Base-by-base conservation (phyloP, 768 basidiomycete genomes). In the Mycena kentingensis region DNA sequence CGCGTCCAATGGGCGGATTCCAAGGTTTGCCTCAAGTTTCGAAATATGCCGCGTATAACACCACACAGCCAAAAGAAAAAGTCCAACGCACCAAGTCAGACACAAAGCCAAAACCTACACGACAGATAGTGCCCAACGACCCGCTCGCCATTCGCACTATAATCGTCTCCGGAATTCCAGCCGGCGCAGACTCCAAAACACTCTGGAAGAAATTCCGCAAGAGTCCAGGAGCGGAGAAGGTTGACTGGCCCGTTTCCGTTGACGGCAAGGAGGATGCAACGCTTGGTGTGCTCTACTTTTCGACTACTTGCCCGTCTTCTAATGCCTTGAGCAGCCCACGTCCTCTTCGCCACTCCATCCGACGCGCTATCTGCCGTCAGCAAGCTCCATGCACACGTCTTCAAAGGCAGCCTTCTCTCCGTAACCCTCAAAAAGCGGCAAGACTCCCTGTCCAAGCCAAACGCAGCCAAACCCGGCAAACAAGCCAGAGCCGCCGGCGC, bases 141-240 rank as follows among this genome's bases (percentile, higher is more conserved):
- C 88, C 88, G 5, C 72, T 85, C n/a, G 90, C 93, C 3, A 90
- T 93, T 39, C 82, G 90, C 34, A 95, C 93, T 0, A 74, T 90
- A 22, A 77, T 89, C 10, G 73, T 92, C 10, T 82, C 87, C n/a
- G 88, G 88, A n/a, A 70, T 91, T 7, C 85, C 90, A 0, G 31
- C 75, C 1, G 68, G 74, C 1, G 70, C 88, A 6, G 84, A 88
- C 63, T 75, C 85, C 1, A 87, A 88, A 61, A 62, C 69, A 0
- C 70, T 93, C 0, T 93, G 90, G 90, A 93, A 95, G 69, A 93
- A 93, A 65, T 73, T 93, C 38, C 82, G 89, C 50, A 95, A 95
- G 72, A 79, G 83, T 36, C 66, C 77, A 1, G 89, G 88, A n/a
- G 85, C 87, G 6, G 86, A 88, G 61, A 86, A 82, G 39, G 80